A percentile compares a stretch with the other conserved stretches of the same genome.
Conservation (phyloP, 257 asterid genomes). For the Capsicum pubescens region DNA sequence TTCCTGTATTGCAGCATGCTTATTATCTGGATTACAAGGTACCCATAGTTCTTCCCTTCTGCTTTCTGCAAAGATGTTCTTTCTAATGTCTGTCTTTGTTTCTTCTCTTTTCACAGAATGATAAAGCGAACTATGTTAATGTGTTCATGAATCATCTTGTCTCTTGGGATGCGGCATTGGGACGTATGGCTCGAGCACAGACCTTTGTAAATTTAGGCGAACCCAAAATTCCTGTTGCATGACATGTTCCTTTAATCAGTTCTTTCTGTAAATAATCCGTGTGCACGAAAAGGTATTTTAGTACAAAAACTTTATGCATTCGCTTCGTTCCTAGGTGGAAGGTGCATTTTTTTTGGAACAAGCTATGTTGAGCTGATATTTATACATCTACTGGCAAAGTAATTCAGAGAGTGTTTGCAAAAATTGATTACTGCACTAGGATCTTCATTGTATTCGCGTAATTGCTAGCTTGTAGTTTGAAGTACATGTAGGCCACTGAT, state of each 20-base stretch:
- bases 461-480: constrained; percentile 2
- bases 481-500: not conserved
- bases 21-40: constrained; percentile 58
- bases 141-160: constrained; percentile 47
- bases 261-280: not conserved
- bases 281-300: not conserved
- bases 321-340: not conserved
- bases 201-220: constrained; percentile 93
- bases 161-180: constrained; percentile 92
- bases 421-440: not conserved
- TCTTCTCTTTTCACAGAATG: constrained; percentile 38
- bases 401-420: no score
- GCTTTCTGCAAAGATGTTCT: not conserved
- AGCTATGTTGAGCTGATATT: not conserved
- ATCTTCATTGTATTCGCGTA: no score
- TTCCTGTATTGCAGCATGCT: constrained; percentile 48
- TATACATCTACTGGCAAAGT: not conserved
- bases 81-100: not conserved
- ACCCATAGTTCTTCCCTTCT: constrained; percentile 7
- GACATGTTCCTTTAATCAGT: constrained; percentile 33
- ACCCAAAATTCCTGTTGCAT: constrained; percentile 90
- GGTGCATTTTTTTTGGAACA: not conserved
- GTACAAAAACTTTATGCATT: not conserved
- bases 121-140: constrained; percentile 43
- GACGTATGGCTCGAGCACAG: constrained; percentile 90